Conservation (phyloP, 108 stramenopile genomes). For the Schizochytrium sp. region DNA sequence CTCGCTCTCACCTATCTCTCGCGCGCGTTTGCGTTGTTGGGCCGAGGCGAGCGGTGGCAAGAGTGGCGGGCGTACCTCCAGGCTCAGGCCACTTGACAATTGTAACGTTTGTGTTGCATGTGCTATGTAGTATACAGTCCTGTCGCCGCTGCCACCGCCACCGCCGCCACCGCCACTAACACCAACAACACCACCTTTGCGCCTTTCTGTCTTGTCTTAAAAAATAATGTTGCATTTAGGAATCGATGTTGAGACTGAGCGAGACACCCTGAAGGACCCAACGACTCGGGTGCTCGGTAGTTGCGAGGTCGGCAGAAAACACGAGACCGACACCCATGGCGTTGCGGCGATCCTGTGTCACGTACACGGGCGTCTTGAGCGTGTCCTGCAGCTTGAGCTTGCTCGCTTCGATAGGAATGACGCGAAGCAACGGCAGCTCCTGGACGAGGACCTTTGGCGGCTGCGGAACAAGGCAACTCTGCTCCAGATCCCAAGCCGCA, state of each 20-base stretch:
- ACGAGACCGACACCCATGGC: slow-evolving; percentile 64
- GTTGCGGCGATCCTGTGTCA: slow-evolving; percentile 56
- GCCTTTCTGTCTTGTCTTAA: not conserved
- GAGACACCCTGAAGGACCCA: slow-evolving; percentile 64
- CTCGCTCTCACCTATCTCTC: too few species aligned
- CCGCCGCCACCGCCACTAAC: too few species aligned
- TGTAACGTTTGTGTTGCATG: too few species aligned
- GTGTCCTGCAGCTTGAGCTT: slow-evolving; percentile 58
- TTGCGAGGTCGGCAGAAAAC: slow-evolving; percentile 52
- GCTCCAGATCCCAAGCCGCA: slow-evolving; percentile 54
- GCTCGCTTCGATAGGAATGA: slow-evolving; percentile 58
- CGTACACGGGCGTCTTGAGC: slow-evolving; percentile 60
- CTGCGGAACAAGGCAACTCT: slow-evolving; percentile 36
- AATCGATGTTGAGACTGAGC: slow-evolving; percentile 39
- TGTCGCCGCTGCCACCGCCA: too few species aligned
- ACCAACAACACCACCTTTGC: too few species aligned
- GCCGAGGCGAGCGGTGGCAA: too few species aligned
- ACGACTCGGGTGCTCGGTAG: slow-evolving; percentile 45
- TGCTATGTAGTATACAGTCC: too few species aligned
- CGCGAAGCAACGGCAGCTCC: slow-evolving; percentile 53
- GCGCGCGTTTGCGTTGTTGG: too few species aligned
- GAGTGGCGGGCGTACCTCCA: too few species aligned
- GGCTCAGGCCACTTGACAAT: too few species aligned
- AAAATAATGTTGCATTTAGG: not conserved
- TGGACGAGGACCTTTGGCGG: slow-evolving; percentile 60